Conservation (phyloP, 495 filamentous ascomycete genomes). For the Annulohypoxylon moriforme region DNA sequence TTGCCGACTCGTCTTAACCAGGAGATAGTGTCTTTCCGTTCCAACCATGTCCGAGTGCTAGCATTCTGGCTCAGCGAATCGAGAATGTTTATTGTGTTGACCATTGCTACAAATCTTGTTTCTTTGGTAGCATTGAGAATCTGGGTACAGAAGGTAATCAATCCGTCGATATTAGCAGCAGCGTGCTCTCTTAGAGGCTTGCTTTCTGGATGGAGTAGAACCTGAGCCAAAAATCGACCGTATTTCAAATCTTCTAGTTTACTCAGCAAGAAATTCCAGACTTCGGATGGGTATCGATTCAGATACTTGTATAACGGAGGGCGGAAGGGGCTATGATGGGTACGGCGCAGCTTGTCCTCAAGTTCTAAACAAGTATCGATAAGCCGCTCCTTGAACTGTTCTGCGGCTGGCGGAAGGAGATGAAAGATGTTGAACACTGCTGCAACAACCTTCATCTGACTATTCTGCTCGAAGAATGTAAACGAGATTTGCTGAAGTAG, state of each 20-base stretch:
- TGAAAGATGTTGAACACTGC: slow-evolving; percentile 98
- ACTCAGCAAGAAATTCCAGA: slow-evolving; percentile 79
- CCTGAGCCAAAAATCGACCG: slow-evolving; percentile 93
- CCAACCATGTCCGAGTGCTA: slow-evolving; percentile 75
- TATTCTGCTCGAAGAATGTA: slow-evolving; percentile 90
- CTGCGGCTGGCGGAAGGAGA: slow-evolving; percentile 86
- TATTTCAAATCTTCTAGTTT: slow-evolving; percentile 84
- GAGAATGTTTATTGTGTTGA: slow-evolving; percentile 89
- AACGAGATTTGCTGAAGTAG: slow-evolving; percentile 91
- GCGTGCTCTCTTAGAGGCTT: slow-evolving; percentile 78
- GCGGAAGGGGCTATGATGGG: slow-evolving; percentile 92
- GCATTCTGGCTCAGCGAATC: slow-evolving; percentile 75
- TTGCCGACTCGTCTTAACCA: slow-evolving; percentile 80
- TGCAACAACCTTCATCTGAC: slow-evolving; percentile 89
- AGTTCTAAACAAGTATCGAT: slow-evolving; percentile 90
- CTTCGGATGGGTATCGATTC: slow-evolving; percentile 89
- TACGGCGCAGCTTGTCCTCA: slow-evolving; percentile 85
- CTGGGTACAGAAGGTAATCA: slow-evolving; percentile 72
- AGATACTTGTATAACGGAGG: slow-evolving; percentile 93
- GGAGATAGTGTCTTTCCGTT: slow-evolving; percentile 75
- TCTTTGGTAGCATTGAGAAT: slow-evolving; percentile 70
- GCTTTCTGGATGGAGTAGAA: slow-evolving; percentile 81
- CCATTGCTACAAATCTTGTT: slow-evolving; percentile 72
- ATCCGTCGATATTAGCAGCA: slow-evolving; percentile 74
- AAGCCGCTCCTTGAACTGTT: slow-evolving; percentile 87